A percentile compares a stretch with the other conserved stretches of the same genome.
Conservation (phyloP, 148 eudicot species). For the Arctostaphylos glauca region DNA sequence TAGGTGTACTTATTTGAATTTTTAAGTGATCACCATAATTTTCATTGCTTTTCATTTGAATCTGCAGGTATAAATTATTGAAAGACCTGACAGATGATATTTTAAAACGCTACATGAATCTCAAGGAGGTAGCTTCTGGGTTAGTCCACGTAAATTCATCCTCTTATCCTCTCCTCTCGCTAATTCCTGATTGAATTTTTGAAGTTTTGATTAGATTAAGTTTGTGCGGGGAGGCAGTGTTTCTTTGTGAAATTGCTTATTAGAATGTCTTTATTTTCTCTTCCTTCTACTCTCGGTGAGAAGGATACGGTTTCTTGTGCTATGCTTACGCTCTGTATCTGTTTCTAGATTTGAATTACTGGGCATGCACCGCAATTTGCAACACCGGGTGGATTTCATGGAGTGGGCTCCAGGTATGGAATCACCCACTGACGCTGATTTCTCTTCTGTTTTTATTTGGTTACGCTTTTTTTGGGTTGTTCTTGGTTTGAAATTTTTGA, state of each 20-base stretch:
- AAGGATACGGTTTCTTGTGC: slow-evolving; percentile 4
- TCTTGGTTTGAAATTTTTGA: not conserved
- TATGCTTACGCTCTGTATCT: slow-evolving; percentile 8
- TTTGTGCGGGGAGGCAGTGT: not conserved
- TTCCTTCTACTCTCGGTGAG: not conserved
- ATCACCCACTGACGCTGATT: not conserved
- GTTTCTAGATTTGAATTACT: slow-evolving; percentile 61
- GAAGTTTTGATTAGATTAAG: not conserved
- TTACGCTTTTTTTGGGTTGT: not conserved
- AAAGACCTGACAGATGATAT: slow-evolving; percentile 82
- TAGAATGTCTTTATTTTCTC: not conserved
- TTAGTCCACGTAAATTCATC: slow-evolving; percentile 25
- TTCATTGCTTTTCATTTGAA: not conserved
- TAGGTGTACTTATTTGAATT: not conserved
- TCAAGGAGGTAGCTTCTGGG: slow-evolving; percentile 87
- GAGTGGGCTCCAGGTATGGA: slow-evolving; percentile 98
- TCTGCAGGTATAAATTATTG: slow-evolving; percentile 71
- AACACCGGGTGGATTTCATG: slow-evolving; percentile 90
- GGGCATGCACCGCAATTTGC: slow-evolving; percentile 81
- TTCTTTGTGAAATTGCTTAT: not conserved
- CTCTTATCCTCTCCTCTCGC: not conserved
- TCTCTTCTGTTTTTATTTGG: not conserved
- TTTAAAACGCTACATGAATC: slow-evolving; percentile 52
- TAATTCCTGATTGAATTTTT: not conserved
- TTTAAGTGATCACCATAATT: not conserved